Evolutionary conservation across 139 green algal genomes (phyloP).

Genomic region (Edaphochlamys debaryana): DNA sequence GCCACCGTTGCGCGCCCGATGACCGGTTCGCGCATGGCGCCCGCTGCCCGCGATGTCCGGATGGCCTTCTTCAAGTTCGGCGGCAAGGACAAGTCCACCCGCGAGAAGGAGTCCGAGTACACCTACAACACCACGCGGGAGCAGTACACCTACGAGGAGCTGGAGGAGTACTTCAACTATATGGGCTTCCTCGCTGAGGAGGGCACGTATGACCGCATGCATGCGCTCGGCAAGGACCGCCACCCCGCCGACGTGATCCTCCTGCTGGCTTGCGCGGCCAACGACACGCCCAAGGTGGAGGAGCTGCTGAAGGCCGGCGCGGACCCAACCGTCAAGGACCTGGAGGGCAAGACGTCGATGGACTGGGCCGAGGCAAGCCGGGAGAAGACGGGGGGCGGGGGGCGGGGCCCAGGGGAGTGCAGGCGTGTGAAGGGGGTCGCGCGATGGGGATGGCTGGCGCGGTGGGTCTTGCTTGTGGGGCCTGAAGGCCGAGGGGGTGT

Average conservation of each 20-base stretch:
- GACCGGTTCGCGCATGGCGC: too few relatives aligned
- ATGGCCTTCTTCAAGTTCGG: too few relatives aligned
- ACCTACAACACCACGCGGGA: slow-evolving; percentile 93
- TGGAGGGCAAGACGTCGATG: slow-evolving; percentile 74
- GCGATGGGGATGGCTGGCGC: too few relatives aligned
- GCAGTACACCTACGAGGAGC: slow-evolving; percentile 67
- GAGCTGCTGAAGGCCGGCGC: slow-evolving; percentile 89
- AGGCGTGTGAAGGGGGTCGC: too few relatives aligned
- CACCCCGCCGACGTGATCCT: slow-evolving; percentile 92
- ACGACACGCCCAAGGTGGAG: slow-evolving; percentile 92
- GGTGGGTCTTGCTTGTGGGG: too few relatives aligned
- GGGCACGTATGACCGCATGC: slow-evolving; percentile 90
- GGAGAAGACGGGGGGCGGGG: too few relatives aligned
- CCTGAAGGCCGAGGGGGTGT: too few relatives aligned
- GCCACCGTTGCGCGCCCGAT: too few relatives aligned
- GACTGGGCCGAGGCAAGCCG: slow-evolving; percentile 82
- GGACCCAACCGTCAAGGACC: slow-evolving; percentile 68
- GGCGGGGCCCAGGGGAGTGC: too few relatives aligned
- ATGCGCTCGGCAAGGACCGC: slow-evolving; percentile 63
- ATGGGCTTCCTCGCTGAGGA: slow-evolving; percentile 93
- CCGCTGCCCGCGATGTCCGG: too few relatives aligned
- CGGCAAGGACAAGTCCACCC: background rate
- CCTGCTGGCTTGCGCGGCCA: slow-evolving; percentile 87
- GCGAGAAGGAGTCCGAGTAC: slow-evolving; percentile 91
- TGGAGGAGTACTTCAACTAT: slow-evolving; percentile 99